phyloP scores from a whole-genome alignment of 1,139 yeast species.

The Yamadazyma aaseri region DNA sequence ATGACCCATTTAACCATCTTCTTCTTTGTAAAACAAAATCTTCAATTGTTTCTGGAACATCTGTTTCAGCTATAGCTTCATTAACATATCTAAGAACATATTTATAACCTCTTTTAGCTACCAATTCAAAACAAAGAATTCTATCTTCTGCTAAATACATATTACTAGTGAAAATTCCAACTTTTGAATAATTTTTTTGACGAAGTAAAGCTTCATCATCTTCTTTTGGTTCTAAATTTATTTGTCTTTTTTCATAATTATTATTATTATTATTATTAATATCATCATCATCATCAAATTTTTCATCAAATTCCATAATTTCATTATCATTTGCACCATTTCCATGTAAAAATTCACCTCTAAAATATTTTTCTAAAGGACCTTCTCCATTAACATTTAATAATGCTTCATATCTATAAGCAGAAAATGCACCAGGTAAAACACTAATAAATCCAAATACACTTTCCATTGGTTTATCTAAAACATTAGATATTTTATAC shows the following conservation, averaged over 20 bases:
- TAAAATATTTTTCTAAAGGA: slow-evolving; percentile 75
- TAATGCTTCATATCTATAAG: slow-evolving; percentile 71
- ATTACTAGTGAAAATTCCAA: slow-evolving; percentile 75
- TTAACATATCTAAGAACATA: slow-evolving; percentile 73
- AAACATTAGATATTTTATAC: slow-evolving; percentile 76
- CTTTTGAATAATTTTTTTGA: slow-evolving; percentile 43
- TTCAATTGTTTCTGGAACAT: slow-evolving; percentile 72
- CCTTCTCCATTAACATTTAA: slow-evolving; percentile 65
- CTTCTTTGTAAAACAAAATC: slow-evolving; percentile 78
- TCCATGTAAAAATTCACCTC: slow-evolving; percentile 70
- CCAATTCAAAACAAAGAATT: slow-evolving; percentile 77
- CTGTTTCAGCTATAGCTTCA: slow-evolving; percentile 78
- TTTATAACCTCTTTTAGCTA: slow-evolving; percentile 61
- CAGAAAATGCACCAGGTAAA: slow-evolving; percentile 86
- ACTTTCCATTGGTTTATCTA: slow-evolving; percentile 82
- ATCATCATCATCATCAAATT: slow-evolving; percentile 40
- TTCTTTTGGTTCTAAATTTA: slow-evolving; percentile 26
- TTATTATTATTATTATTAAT: slow-evolving; percentile 35
- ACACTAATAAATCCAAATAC: slow-evolving; percentile 82
- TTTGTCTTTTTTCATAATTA: too few species aligned
- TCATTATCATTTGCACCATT: slow-evolving; percentile 31
- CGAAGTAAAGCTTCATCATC: slow-evolving; percentile 46
- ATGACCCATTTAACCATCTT: slow-evolving; percentile 84
- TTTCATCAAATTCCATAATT: background rate
- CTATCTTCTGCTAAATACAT: slow-evolving; percentile 88